Conservation (phyloP, 257 asterid species). For the Jaltomata sinuosa region DNA sequence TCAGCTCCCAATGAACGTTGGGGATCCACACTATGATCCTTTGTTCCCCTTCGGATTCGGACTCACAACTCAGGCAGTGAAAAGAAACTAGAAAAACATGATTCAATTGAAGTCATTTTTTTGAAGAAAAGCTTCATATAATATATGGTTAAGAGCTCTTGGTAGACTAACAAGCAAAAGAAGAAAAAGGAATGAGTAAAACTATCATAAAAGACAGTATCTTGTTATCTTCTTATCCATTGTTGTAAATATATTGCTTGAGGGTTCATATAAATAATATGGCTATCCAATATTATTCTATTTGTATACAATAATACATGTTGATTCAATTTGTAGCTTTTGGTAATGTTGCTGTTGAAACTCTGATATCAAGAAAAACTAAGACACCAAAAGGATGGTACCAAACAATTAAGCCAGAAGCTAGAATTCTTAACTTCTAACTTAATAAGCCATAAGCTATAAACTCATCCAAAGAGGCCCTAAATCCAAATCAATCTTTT, state of each 20-base stretch:
- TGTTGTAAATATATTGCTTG: not conserved
- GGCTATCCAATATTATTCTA: not conserved
- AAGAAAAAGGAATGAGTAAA: not conserved
- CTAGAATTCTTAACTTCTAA: too few relatives aligned
- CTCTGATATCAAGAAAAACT: not conserved
- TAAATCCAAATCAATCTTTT: too few relatives aligned
- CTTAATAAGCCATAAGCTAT: too few relatives aligned
- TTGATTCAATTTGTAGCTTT: not conserved
- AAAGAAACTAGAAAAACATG: not conserved
- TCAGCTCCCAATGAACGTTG: constrained; percentile 45
- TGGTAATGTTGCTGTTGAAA: not conserved
- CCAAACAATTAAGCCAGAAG: too few relatives aligned
- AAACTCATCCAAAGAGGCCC: too few relatives aligned
- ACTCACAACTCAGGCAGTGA: constrained; percentile 11
- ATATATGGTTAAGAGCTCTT: not conserved
- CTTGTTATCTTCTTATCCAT: not conserved
- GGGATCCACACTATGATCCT: constrained; percentile 43
- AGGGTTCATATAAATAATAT: not conserved
- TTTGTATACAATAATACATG: not conserved
- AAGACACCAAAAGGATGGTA: not conserved
- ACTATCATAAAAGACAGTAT: not conserved
- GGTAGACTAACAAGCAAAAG: not conserved
- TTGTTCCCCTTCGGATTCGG: constrained; percentile 39
- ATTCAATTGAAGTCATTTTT: not conserved
- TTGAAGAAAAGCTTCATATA: not conserved